Evolutionary conservation across 371 early-diverging fungal species (phyloP).

Genomic region (Chytridium lagenaria): DNA sequence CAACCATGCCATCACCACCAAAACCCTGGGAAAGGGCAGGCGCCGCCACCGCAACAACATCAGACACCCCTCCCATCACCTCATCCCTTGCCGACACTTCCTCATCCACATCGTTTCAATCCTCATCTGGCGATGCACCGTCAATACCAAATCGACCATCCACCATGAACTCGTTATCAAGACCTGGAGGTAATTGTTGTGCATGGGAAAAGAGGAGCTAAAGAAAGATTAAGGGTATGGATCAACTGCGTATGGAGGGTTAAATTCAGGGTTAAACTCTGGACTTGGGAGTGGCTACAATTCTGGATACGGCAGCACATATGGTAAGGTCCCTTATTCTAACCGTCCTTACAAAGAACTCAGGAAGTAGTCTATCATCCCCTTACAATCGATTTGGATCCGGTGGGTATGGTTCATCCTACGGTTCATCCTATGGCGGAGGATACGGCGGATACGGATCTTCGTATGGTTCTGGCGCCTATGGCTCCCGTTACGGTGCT

Average conservation of each 20-base stretch:
- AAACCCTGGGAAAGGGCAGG: conserved; percentile 89
- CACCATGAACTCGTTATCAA: not conserved
- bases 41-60: conserved; percentile 32
- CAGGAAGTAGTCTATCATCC: conserved; percentile 11
- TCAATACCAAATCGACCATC: conserved; percentile 24
- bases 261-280: conserved; percentile 12
- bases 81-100: conserved; percentile 40
- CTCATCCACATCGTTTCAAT: conserved; percentile 42
- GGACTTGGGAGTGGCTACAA: too few relatives aligned
- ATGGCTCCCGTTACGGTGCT: too few relatives aligned
- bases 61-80: conserved; percentile 23
- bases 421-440: too few relatives aligned
- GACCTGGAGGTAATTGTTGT: conserved; percentile 25
- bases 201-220: too few relatives aligned
- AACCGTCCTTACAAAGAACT: too few relatives aligned
- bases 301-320: not conserved
- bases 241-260: conserved; percentile 8
- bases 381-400: conserved; percentile 34
- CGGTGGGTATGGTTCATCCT: conserved; percentile 24
- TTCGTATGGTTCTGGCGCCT: conserved; percentile 44
- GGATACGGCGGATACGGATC: conserved; percentile 40
- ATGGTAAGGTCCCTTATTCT: not conserved
- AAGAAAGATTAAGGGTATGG: conserved; percentile 5
- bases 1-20: conserved; percentile 74
- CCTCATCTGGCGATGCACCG: conserved; percentile 39